Base-by-base conservation (phyloP, 1,284 basidiomycete species). In the Thecaphora thlaspeos region DNA sequence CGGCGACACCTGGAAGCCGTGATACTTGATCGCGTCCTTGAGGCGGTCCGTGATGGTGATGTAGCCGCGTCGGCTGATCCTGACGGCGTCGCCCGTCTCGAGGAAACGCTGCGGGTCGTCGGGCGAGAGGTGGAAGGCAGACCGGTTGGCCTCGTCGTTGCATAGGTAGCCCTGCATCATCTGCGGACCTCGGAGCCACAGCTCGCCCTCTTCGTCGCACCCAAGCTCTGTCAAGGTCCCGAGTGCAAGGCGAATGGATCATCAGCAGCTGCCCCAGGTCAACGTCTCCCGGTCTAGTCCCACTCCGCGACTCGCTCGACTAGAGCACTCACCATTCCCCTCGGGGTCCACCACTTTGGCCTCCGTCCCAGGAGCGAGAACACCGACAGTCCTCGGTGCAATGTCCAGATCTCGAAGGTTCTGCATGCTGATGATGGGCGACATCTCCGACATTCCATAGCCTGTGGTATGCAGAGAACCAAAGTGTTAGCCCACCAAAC, bases 371-470 rank as follows among this genome's bases (percentile, higher is more conserved):
- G 72, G 60, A 0, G 71, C 70, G 2, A 77, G 61, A 40, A 56
- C 51, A 1, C 75, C 75, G 21, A 75, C 72, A 12, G 57, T 62
- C 21, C 62, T 61, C 0, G 64, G 61, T 23, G 50, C 66, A 22
- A 44, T 51, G 4, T 64, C 55, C 5, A 76, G 46, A 30, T 75
- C 73, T 19, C 36, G 44, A 39, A 51, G 45, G 28, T 70, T 75
- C 54, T 77, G 73, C 24, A 71, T 55, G 39, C 65, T 61, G 21
- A 77, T 64, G 26, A 77, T 66, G 1, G 75, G 75, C 4, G 71
- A 73, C 71, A 75, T 76, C 46, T 77, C 75, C 1, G 68, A 71
- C 75, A 77, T 76, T 28, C 75, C 75, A 50, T 75, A 76, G 2
- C 71, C 54, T 51, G 32, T 15, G 21, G 5, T 8, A 7, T 46